These are phyloP conservation scores for Taphrina sp. DNA, from an alignment of 1,139 yeast genomes.

Conservation along the genomic window DNA sequence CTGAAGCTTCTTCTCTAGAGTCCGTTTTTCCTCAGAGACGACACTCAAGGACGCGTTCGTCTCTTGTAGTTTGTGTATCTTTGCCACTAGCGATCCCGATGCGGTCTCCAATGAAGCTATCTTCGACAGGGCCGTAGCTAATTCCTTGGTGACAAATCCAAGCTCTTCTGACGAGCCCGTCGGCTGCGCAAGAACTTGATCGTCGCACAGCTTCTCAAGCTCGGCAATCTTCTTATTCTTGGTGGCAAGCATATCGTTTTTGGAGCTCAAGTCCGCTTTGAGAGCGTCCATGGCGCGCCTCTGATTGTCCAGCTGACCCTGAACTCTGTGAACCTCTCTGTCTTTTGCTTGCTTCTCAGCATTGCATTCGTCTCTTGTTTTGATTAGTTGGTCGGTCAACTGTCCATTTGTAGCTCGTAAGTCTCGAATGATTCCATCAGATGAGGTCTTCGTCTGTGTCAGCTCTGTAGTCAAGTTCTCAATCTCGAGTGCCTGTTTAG, in stretches of 20 bases:
- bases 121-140: slow-evolving; percentile 58
- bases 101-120: slow-evolving; percentile 58
- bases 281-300: slow-evolving; percentile 35
- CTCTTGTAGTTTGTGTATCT: slow-evolving; percentile 48
- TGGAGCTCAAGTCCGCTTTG: slow-evolving; percentile 28
- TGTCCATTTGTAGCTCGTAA: slow-evolving; percentile 36
- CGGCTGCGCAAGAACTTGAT: slow-evolving; percentile 43
- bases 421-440: slow-evolving; percentile 39
- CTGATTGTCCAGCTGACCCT: slow-evolving; percentile 36
- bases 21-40: slow-evolving; percentile 53
- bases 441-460: slow-evolving; percentile 38
- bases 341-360: slow-evolving; percentile 33
- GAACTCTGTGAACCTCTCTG: slow-evolving; percentile 36
- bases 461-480: slow-evolving; percentile 42
- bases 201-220: slow-evolving; percentile 47
- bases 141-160: slow-evolving; percentile 52
- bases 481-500: slow-evolving; percentile 44
- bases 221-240: slow-evolving; percentile 37
- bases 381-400: slow-evolving; percentile 35
- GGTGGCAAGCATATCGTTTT: slow-evolving; percentile 19
- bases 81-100: slow-evolving; percentile 52
- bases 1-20: slow-evolving; percentile 49
- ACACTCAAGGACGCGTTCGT: slow-evolving; percentile 52
- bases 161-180: slow-evolving; percentile 43
- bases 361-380: slow-evolving; percentile 36